These are phyloP conservation scores for Lathyrus aphaca DNA, from an alignment of 306 rosid genomes.

Conservation along the genomic window DNA sequence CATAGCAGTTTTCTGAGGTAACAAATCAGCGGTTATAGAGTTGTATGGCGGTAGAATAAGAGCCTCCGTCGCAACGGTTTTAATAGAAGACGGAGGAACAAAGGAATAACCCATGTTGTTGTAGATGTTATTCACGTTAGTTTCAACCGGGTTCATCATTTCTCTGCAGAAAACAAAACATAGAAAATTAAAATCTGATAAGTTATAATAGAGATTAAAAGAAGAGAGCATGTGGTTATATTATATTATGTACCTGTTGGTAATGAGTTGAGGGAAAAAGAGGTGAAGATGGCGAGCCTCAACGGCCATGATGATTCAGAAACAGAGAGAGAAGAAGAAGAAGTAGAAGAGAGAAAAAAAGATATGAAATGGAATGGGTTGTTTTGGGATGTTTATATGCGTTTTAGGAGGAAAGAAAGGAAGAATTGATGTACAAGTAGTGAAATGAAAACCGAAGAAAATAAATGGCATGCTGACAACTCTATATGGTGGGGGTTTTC, in stretches of 20 bases:
- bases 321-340: neutral
- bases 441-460: neutral
- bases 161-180: slow-evolving; percentile 44
- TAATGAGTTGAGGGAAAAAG: slow-evolving; percentile 62
- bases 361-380: neutral
- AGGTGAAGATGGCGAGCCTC: slow-evolving; percentile 79
- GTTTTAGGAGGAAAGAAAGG: neutral
- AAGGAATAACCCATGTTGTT: slow-evolving; percentile 48
- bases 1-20: slow-evolving; percentile 52
- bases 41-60: slow-evolving; percentile 48
- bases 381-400: neutral
- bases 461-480: slow-evolving; percentile 15
- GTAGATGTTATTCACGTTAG: slow-evolving; percentile 44
- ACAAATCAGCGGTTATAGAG: slow-evolving; percentile 45
- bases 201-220: too few species aligned
- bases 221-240: neutral
- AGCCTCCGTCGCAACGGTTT: slow-evolving; percentile 47
- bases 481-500: slow-evolving; percentile 11
- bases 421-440: neutral
- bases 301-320: slow-evolving; percentile 73
- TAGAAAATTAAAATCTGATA: neutral
- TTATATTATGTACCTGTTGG: slow-evolving; percentile 56
- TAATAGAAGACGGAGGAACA: slow-evolving; percentile 52
- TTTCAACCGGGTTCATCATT: slow-evolving; percentile 57
- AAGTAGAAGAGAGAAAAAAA: neutral